A percentile compares a stretch with the other conserved stretches of the same genome.
phyloP scores from a whole-genome alignment of 1,284 basidiomycete genomes.

The Malassezia pachydermatis region DNA sequence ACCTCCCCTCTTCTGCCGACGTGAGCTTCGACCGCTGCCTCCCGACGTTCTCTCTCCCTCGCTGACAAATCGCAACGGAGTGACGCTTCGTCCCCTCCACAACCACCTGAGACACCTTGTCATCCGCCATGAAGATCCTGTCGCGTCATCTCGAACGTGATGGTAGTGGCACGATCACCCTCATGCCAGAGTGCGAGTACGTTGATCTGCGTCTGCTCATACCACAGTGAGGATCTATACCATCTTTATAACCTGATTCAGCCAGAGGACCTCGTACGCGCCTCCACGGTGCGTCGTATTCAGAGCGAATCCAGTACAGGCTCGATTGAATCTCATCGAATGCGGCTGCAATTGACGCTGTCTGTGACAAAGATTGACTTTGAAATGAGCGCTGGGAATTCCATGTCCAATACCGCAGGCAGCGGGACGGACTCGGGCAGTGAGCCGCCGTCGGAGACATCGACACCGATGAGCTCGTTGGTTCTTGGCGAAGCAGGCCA shows the following conservation, averaged over 20 bases:
- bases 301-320: slow-evolving; percentile 73
- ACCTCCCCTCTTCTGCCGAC: too few species aligned
- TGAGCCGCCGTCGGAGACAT: slow-evolving; percentile 16
- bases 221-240: slow-evolving; percentile 87
- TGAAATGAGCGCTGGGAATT: slow-evolving; percentile 22
- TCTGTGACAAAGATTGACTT: slow-evolving; percentile 58
- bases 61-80: not conserved
- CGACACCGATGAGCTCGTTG: slow-evolving; percentile 27
- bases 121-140: slow-evolving; percentile 36
- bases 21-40: not conserved
- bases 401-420: slow-evolving; percentile 3
- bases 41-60: not conserved
- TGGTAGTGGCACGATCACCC: slow-evolving; percentile 39
- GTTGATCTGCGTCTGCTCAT: too few species aligned
- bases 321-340: slow-evolving; percentile 79
- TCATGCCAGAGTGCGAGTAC: slow-evolving; percentile 44
- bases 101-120: not conserved
- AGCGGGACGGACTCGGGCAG: slow-evolving; percentile 2
- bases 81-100: not conserved
- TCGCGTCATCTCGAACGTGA: slow-evolving; percentile 43
- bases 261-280: slow-evolving; percentile 70
- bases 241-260: slow-evolving; percentile 93
- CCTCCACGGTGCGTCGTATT: slow-evolving; percentile 70
- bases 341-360: slow-evolving; percentile 75
- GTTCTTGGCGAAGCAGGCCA: slow-evolving; percentile 25